phyloP scores from a whole-genome alignment of 305 asterid species.

The Plantago coronopus region DNA sequence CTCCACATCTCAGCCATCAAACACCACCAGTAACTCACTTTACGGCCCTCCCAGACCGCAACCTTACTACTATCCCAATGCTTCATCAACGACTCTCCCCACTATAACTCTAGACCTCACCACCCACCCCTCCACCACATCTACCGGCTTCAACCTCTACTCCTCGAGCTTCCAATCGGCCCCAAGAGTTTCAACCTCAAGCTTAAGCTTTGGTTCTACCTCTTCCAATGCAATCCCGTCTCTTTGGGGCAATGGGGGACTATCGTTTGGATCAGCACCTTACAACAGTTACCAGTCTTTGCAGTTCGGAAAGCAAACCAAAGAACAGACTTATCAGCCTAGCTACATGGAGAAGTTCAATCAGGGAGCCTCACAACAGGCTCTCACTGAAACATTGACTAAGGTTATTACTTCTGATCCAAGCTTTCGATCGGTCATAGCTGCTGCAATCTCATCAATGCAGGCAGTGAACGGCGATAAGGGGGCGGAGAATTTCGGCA shows the following conservation, averaged over 20 bases:
- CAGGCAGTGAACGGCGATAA: constrained; percentile 35
- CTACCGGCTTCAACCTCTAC: constrained; percentile 36
- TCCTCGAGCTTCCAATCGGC: constrained; percentile 32
- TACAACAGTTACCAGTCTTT: constrained; percentile 24
- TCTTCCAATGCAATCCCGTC: constrained; percentile 31
- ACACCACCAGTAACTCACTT: constrained; percentile 14
- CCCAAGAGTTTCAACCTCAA: constrained; percentile 40
- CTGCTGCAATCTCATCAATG: constrained; percentile 61
- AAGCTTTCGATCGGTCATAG: constrained; percentile 58
- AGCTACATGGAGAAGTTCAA: constrained; percentile 24
- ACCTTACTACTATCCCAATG: constrained; percentile 19
- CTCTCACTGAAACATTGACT: constrained; percentile 66
- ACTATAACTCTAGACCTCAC: constrained; percentile 83
- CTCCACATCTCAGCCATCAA: constrained; percentile 39
- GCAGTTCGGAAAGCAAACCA: constrained; percentile 32
- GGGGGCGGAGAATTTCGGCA: constrained; percentile 25
- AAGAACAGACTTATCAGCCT: constrained; percentile 31
- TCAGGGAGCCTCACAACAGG: constrained; percentile 50
- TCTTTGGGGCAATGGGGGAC: constrained; percentile 36
- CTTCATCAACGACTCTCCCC: constrained; percentile 47
- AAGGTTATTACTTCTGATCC: constrained; percentile 77
- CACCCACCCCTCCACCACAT: constrained; percentile 34
- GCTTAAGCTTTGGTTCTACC: constrained; percentile 44
- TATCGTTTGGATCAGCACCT: constrained; percentile 22
- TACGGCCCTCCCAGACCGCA: constrained; percentile 10